Percentiles rank a stretch among this genome's conserved stretches.
These are phyloP conservation scores for Candolleomyces efflorescens DNA, from an alignment of 768 basidiomycete genomes.

Conservation along the genomic window DNA sequence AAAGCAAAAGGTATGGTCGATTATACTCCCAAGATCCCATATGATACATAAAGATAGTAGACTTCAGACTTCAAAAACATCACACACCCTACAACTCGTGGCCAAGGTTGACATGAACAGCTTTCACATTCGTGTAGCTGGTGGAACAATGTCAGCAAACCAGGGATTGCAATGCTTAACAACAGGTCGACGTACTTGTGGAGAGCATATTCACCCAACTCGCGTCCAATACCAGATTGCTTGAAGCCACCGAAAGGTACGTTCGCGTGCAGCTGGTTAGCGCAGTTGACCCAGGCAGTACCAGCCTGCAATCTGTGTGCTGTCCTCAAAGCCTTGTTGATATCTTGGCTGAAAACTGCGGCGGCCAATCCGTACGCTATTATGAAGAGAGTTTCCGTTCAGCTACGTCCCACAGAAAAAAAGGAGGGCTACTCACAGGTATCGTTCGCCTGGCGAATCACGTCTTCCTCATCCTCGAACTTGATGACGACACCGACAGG, in stretches of 20 bases:
- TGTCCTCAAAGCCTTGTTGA: constrained; percentile 67
- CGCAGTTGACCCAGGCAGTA: constrained; percentile 66
- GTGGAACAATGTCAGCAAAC: constrained; percentile 1
- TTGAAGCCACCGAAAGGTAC: constrained; percentile 88
- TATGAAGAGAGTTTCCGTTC: background rate
- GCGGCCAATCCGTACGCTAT: constrained; percentile 77
- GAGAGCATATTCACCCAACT: constrained; percentile 75
- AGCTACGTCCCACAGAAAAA: background rate
- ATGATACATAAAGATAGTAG: background rate
- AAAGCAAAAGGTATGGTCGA: too few relatives aligned
- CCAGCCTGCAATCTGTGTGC: constrained; percentile 79
- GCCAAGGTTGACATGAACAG: constrained; percentile 61
- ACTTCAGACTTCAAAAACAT: background rate
- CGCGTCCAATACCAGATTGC: constrained; percentile 77
- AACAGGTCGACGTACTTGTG: constrained; percentile 38
- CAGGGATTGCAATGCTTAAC: background rate
- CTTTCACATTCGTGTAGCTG: constrained; percentile 67
- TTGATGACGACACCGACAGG: constrained; percentile 75
- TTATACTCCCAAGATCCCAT: too few relatives aligned
- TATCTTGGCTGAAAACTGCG: constrained; percentile 78
- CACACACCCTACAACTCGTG: constrained; percentile 6
- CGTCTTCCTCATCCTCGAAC: constrained; percentile 57
- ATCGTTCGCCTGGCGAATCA: constrained; percentile 67
- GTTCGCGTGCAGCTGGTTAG: constrained; percentile 44
- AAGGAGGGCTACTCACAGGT: constrained; percentile 30